A percentile compares a stretch with the other conserved stretches of the same genome.
These are phyloP conservation scores for Meredithiella fracta DNA, from an alignment of 2,329 filamentous ascomycete species.

Conservation along the genomic window DNA sequence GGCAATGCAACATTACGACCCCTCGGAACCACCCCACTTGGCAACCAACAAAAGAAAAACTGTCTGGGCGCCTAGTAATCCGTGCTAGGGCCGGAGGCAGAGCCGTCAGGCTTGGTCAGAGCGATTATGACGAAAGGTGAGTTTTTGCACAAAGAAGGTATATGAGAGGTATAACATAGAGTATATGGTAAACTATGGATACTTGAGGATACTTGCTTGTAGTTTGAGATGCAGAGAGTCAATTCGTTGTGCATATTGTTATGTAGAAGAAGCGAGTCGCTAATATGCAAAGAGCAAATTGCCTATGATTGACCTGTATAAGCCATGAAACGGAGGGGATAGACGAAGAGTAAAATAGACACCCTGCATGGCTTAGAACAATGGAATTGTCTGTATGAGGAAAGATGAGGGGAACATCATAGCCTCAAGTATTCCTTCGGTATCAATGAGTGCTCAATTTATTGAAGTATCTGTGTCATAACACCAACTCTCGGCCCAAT, in stretches of 20 bases:
- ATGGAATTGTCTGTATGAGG: too few species aligned
- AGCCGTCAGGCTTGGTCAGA: not conserved
- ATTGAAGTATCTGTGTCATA: too few species aligned
- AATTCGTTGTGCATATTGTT: not conserved
- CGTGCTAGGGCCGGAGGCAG: too few species aligned
- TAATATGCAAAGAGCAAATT: not conserved
- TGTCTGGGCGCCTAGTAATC: too few species aligned
- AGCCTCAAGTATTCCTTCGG: too few species aligned
- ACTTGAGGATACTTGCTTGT: not conserved
- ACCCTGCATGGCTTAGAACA: too few species aligned
- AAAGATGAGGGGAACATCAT: too few species aligned
- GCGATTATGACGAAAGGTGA: not conserved
- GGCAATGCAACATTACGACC: not conserved
- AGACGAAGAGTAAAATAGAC: not conserved
- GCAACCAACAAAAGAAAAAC: not conserved
- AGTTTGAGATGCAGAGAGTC: not conserved
- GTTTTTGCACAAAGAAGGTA: not conserved
- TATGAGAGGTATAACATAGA: not conserved
- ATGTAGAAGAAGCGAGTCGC: not conserved
- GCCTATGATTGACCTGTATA: not conserved
- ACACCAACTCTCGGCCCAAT: too few species aligned
- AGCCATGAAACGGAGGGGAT: not conserved
- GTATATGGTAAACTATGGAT: not conserved
- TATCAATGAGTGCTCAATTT: too few species aligned
- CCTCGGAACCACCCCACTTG: not conserved